Evolutionary conservation across 371 early-diverging fungal genomes (phyloP), one percentile per base, ranked within the genome.

Genomic region (Mucor piriformis): DNA sequence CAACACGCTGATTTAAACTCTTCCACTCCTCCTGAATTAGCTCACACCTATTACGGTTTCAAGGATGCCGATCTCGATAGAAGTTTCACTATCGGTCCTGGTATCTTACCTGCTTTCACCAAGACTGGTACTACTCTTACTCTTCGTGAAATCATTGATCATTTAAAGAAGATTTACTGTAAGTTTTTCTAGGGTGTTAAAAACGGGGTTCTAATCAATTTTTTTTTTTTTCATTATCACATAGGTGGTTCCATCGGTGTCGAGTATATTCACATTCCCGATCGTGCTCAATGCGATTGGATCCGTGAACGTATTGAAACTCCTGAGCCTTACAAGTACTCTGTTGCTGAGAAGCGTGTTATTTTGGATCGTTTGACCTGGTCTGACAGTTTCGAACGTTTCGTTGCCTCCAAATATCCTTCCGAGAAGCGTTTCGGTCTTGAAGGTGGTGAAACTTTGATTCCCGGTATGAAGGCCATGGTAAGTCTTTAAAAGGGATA

Each of bases 381-480:
- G 98, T 91, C 93, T 50, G 94, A 94, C 82, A 90, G 91, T 54
- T 98, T 97, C 69, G 96, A 98, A 69, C 88, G 94, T 61, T 97
- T 96, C 61, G 90, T 95, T 55, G 89, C 96, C n/a, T 88, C 88
- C 27, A 96, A 96, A 83, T 97, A 92, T 76, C 95, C 96, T 50
- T 90, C 89, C 60, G 95, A 95, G 73, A 98, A 98, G 90, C 87
- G 98, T 58, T 98, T 96, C 69, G 98, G 98, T 66, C 87, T 98
- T 46, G 98, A 98, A 81, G 98, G 98, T 64, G 91, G 95, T 75
- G 98, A 98, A 73, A 79, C 88, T 69, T 85, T 98, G 74, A 96
- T 98, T 61, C 96, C 97, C 47, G 97, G 95, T 61, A 95, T 98
- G 95, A 96, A 97, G 78, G 91, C 94, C 54, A 74, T 97, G 88